A percentile compares a stretch with the other conserved stretches of the same genome.
phyloP scores from a whole-genome alignment of 495 filamentous ascomycete species.

The Lasiosphaeria hispida region DNA sequence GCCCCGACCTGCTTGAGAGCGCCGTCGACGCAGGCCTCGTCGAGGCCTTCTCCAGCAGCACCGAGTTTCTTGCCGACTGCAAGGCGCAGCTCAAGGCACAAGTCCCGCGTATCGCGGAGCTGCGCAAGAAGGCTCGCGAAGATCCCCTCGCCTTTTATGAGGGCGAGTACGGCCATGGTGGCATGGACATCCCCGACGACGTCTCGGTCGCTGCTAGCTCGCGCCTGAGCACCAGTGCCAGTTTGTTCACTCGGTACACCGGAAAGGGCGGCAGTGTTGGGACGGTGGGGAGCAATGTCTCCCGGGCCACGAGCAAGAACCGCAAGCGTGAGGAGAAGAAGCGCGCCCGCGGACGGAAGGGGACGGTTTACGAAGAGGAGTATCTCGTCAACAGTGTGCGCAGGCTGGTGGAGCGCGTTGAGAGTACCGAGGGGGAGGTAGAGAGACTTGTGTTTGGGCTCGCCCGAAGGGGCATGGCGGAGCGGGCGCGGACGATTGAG shows the following conservation, averaged over 20 bases:
- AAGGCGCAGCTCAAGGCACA: slow-evolving; percentile 78
- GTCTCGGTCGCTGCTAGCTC: slow-evolving; percentile 86
- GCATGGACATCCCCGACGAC: slow-evolving; percentile 80
- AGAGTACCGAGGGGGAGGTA: slow-evolving; percentile 64
- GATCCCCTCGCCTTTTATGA: slow-evolving; percentile 81
- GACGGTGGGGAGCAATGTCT: slow-evolving; percentile 63
- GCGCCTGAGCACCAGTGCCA: slow-evolving; percentile 69
- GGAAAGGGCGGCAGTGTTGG: slow-evolving; percentile 58
- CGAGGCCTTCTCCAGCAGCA: slow-evolving; percentile 72
- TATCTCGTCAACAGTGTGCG: slow-evolving; percentile 85
- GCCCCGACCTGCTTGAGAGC: slow-evolving; percentile 46
- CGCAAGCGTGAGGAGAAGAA: slow-evolving; percentile 88
- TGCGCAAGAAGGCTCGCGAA: slow-evolving; percentile 72
- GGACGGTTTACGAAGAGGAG: slow-evolving; percentile 95
- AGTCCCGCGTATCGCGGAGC: slow-evolving; percentile 76
- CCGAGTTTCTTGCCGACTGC: slow-evolving; percentile 90
- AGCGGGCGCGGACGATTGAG: slow-evolving; percentile 78
- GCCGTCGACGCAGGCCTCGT: slow-evolving; percentile 72
- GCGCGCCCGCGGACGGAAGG: slow-evolving; percentile 89
- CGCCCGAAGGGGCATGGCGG: slow-evolving; percentile 77
- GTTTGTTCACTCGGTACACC: slow-evolving; percentile 90
- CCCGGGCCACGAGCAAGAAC: slow-evolving; percentile 78
- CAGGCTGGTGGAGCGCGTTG: slow-evolving; percentile 83
- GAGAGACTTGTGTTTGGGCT: slow-evolving; percentile 70
- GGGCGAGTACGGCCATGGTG: slow-evolving; percentile 58